These are phyloP conservation scores for Colletotrichum karsti DNA, from an alignment of 2,329 filamentous ascomycete genomes.

Conservation along the genomic window DNA sequence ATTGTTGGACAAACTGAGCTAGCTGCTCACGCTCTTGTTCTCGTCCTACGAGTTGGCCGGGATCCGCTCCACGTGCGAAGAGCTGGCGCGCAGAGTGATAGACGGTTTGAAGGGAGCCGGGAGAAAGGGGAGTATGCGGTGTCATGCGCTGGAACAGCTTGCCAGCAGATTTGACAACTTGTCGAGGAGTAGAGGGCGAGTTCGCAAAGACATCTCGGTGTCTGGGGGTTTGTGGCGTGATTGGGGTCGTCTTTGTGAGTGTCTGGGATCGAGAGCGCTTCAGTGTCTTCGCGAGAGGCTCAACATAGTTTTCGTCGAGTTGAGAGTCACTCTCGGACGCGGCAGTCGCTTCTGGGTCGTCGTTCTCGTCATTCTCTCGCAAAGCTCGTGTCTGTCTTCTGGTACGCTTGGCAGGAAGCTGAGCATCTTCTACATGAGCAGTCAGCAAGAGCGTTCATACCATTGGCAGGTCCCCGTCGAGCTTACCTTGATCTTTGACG, in stretches of 20 bases:
- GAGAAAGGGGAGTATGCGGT: slow-evolving; percentile 77
- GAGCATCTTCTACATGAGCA: slow-evolving; percentile 13
- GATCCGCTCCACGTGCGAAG: slow-evolving; percentile 82
- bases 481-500: slow-evolving; percentile 31
- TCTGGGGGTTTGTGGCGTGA: slow-evolving; percentile 78
- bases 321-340: slow-evolving; percentile 55
- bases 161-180: slow-evolving; percentile 81
- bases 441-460: slow-evolving; percentile 3
- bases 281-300: slow-evolving; percentile 34
- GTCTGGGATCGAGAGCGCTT: slow-evolving; percentile 39
- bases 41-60: slow-evolving; percentile 80
- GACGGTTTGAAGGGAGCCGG: slow-evolving; percentile 74
- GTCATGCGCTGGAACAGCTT: slow-evolving; percentile 82
- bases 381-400: slow-evolving; percentile 51
- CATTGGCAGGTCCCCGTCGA: not conserved
- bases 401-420: slow-evolving; percentile 54
- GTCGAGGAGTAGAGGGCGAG: slow-evolving; percentile 81
- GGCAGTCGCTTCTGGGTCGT: slow-evolving; percentile 54
- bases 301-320: slow-evolving; percentile 41
- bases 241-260: slow-evolving; percentile 54
- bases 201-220: slow-evolving; percentile 81
- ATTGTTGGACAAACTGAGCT: slow-evolving; percentile 71
- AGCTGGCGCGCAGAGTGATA: slow-evolving; percentile 89
- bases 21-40: slow-evolving; percentile 75
- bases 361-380: slow-evolving; percentile 72